A percentile compares a stretch with the other conserved stretches of the same genome.
phyloP scores from a whole-genome alignment of 1,139 yeast species.

The Yarrowia galli region DNA sequence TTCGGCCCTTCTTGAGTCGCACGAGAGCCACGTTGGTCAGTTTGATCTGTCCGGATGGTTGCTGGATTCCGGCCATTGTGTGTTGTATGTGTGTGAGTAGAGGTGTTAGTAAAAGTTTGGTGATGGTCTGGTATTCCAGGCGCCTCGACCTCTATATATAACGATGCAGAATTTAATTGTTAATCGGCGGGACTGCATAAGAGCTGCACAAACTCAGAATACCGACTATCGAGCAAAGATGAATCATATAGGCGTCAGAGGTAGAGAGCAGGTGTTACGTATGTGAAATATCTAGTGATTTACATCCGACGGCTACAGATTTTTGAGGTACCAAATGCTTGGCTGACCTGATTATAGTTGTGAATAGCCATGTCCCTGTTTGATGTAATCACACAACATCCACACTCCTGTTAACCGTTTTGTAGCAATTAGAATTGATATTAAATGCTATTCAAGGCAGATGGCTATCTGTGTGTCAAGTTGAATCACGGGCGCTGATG shows the following conservation, averaged over 20 bases:
- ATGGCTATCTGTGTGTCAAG: too few relatives aligned
- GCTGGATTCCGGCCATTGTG: conserved; percentile 60
- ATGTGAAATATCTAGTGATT: too few relatives aligned
- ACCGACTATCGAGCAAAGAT: conserved; percentile 21
- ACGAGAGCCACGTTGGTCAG: conserved; percentile 94
- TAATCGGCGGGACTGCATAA: conserved; percentile 2
- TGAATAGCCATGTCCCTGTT: too few relatives aligned
- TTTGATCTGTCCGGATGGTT: conserved; percentile 87
- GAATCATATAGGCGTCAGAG: conserved; percentile 6
- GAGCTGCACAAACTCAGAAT: conserved; percentile 3
- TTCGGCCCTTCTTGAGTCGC: conserved; percentile 86
- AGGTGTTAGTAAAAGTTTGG: conserved; percentile 14
- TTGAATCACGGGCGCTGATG: too few relatives aligned
- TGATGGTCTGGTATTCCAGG: background rate
- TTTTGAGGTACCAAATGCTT: too few relatives aligned
- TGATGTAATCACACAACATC: too few relatives aligned
- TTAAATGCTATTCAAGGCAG: too few relatives aligned
- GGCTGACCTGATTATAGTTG: too few relatives aligned
- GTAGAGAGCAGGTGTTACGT: background rate
- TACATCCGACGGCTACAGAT: too few relatives aligned
- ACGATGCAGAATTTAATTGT: conserved; percentile 28
- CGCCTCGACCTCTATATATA: conserved; percentile 3
- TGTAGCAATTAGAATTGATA: too few relatives aligned
- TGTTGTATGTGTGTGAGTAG: conserved; percentile 14
- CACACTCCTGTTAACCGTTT: too few relatives aligned